Evolutionary conservation across 2,329 filamentous ascomycete species (phyloP).

Genomic region (Ophiognomonia clavigignenti-juglandacearum): DNA sequence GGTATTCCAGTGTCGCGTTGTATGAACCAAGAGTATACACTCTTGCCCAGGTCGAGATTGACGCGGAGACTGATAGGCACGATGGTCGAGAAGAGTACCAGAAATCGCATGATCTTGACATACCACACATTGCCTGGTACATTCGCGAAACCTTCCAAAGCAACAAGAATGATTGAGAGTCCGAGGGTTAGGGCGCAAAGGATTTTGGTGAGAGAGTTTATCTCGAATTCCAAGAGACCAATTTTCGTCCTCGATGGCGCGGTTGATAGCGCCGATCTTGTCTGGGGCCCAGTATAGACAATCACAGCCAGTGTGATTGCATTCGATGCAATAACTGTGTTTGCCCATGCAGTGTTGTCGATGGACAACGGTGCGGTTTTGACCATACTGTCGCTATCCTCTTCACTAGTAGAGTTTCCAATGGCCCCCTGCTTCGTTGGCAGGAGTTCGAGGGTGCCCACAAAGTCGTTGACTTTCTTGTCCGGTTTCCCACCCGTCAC

Average conservation of each 20-base stretch:
- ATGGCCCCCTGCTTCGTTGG: conserved; percentile 48
- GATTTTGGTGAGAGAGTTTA: conserved; percentile 96
- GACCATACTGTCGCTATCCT: conserved; percentile 28
- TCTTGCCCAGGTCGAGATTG: conserved; percentile 96
- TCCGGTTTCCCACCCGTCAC: conserved; percentile 88
- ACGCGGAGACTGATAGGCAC: conserved; percentile 95
- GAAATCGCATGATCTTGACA: conserved; percentile 94
- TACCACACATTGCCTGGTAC: conserved; percentile 75
- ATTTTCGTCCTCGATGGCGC: conserved; percentile 90
- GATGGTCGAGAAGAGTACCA: conserved; percentile 98
- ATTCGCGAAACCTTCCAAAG: conserved; percentile 73
- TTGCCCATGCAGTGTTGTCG: conserved; percentile 98
- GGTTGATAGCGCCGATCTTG: conserved; percentile 88
- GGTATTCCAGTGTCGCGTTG: conserved; percentile 86
- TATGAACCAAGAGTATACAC: conserved; percentile 92
- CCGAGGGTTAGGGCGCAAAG: conserved; percentile 83
- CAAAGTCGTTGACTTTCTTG: conserved; percentile 89
- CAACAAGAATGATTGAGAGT: conserved; percentile 83
- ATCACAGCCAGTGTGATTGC: conserved; percentile 84
- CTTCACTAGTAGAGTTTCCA: conserved; percentile 32
- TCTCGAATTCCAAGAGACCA: conserved; percentile 89
- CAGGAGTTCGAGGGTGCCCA: conserved; percentile 78
- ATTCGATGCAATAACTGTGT: conserved; percentile 92
- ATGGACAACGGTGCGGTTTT: conserved; percentile 76
- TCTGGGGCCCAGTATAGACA: conserved; percentile 91